Evolutionary conservation across 176 grass and related monocot species (phyloP).

Genomic region (Dactylis glomerata): DNA sequence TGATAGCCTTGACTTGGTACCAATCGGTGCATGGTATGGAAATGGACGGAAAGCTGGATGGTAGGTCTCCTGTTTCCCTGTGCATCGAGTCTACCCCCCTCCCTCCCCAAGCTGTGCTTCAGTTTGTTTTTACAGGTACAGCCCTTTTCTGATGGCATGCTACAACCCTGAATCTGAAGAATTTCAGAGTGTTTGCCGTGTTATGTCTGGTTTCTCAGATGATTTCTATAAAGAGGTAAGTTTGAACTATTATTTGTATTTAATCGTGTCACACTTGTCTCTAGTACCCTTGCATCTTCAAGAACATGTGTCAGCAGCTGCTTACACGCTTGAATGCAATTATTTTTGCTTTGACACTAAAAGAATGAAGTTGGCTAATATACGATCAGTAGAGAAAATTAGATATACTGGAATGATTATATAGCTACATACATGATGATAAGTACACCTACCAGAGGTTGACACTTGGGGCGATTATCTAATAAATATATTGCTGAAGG

Average conservation of each 20-base stretch:
- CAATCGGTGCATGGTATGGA: slow-evolving; percentile 90
- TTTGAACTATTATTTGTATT: neutral
- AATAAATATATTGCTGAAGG: neutral
- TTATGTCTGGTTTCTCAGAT: slow-evolving; percentile 96
- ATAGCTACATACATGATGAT: neutral
- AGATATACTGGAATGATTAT: slow-evolving; percentile 1
- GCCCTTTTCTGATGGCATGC: slow-evolving; percentile 98
- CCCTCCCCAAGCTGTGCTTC: neutral
- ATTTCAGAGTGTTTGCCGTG: slow-evolving; percentile 92
- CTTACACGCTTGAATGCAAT: neutral
- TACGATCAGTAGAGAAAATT: neutral
- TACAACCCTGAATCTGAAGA: slow-evolving; percentile 93
- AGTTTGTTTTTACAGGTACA: slow-evolving; percentile 64
- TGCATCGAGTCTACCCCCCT: neutral
- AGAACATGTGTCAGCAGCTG: neutral
- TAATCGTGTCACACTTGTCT: neutral
- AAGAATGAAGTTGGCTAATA: neutral
- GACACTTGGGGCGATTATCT: neutral
- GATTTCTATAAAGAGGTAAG: slow-evolving; percentile 91
- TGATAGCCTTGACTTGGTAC: slow-evolving; percentile 89
- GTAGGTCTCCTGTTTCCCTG: slow-evolving; percentile 31
- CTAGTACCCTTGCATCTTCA: slow-evolving; percentile 13
- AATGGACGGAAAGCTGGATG: slow-evolving; percentile 96
- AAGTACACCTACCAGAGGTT: neutral
- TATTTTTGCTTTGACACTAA: neutral